Conservation (phyloP, 2,329 filamentous ascomycete genomes). For the Colletotrichum siamense region DNA sequence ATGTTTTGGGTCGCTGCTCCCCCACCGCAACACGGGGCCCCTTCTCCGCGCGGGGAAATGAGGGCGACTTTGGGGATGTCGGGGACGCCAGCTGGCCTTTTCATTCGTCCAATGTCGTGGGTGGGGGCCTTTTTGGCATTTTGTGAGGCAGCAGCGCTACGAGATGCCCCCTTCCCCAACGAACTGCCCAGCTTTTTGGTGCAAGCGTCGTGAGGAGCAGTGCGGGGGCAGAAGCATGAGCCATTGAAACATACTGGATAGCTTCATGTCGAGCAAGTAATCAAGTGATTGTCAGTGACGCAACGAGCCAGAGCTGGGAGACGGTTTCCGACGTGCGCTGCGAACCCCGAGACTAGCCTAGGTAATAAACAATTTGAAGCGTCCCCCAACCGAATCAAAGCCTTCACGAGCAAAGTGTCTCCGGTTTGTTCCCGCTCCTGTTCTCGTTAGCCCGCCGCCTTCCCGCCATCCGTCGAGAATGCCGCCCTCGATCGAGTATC, state of each 20-base stretch:
- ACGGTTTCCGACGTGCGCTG: neutral
- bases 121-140: neutral
- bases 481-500: neutral
- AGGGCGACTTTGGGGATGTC: neutral
- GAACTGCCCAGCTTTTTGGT: neutral
- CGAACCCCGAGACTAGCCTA: neutral
- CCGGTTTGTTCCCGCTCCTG: neutral
- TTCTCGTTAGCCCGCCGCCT: neutral
- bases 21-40: neutral
- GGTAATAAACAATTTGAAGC: neutral
- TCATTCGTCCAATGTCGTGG: neutral
- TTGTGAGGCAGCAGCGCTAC: neutral
- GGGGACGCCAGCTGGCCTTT: neutral
- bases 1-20: neutral
- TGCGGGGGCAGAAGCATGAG: neutral
- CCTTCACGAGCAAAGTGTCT: neutral
- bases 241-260: neutral
- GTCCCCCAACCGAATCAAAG: neutral
- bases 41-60: conserved; percentile 13
- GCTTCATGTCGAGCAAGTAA: neutral
- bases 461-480: neutral
- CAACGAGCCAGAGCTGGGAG: neutral
- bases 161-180: neutral
- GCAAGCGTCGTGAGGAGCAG: neutral
- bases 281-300: accelerated